A percentile compares a stretch with the other conserved stretches of the same genome.
Evolutionary conservation across 306 rosid species (phyloP).

Genomic region (Oxytropis ochrocephala): DNA sequence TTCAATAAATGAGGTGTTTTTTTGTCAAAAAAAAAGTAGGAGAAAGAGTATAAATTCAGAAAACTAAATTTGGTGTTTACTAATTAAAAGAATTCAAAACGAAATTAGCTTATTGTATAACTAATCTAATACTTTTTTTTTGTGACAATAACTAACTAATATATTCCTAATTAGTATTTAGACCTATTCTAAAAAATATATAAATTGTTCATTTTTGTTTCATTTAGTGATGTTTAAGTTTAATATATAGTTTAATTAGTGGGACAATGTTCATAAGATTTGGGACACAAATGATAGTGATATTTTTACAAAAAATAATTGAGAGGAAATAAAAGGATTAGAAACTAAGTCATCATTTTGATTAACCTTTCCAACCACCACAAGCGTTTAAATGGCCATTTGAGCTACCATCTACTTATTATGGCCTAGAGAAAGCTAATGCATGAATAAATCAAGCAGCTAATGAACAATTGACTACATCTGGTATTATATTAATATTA

Average conservation of each 20-base stretch:
- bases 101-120: background rate
- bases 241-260: background rate
- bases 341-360: slow-evolving; percentile 15
- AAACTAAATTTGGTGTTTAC: too few relatives aligned
- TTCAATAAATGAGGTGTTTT: too few relatives aligned
- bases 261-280: background rate
- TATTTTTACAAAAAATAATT: background rate
- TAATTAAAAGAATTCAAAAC: background rate
- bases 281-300: background rate
- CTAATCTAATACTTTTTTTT: background rate
- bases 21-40: too few relatives aligned
- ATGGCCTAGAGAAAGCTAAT: background rate
- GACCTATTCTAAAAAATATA: background rate
- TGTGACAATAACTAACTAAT: too few relatives aligned
- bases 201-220: background rate
- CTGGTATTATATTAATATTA: too few relatives aligned
- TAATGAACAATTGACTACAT: background rate
- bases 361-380: slow-evolving; percentile 17
- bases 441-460: slow-evolving; percentile 11
- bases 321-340: background rate
- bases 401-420: slow-evolving; percentile 18
- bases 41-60: too few relatives aligned
- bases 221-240: slow-evolving; percentile 11
- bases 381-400: slow-evolving; percentile 13
- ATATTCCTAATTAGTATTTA: background rate